Conservation (phyloP, 1,284 basidiomycete genomes). For the Ustilago trichophora region DNA sequence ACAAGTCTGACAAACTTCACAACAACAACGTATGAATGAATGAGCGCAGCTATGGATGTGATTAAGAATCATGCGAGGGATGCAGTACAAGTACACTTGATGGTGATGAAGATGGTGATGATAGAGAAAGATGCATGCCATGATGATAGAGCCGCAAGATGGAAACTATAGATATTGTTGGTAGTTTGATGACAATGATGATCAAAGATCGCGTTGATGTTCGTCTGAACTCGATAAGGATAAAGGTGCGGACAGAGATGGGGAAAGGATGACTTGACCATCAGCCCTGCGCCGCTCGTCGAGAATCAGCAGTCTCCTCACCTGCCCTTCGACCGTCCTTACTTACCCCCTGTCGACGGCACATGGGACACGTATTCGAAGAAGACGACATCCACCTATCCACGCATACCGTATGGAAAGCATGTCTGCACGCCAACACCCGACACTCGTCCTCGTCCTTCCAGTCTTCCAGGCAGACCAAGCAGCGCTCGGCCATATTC, state of each 20-base stretch:
- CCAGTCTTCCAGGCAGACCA: slow-evolving; percentile 64
- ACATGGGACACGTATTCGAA: slow-evolving; percentile 59
- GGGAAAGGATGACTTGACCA: too few relatives aligned
- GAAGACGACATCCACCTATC: slow-evolving; percentile 56
- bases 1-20: too few relatives aligned
- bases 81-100: slow-evolving; percentile 41
- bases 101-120: too few relatives aligned
- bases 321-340: slow-evolving; percentile 43
- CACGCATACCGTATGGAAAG: slow-evolving; percentile 58
- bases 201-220: too few relatives aligned
- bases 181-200: too few relatives aligned
- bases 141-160: neutral
- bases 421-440: slow-evolving; percentile 56
- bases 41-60: neutral
- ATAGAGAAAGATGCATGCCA: slow-evolving; percentile 2
- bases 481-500: slow-evolving; percentile 60
- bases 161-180: neutral
- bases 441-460: slow-evolving; percentile 56
- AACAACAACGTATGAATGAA: too few relatives aligned
- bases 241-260: too few relatives aligned
- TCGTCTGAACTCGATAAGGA: too few relatives aligned
- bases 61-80: neutral
- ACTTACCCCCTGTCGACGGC: slow-evolving; percentile 46
- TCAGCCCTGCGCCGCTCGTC: slow-evolving; percentile 30
- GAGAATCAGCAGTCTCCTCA: slow-evolving; percentile 43